Evolutionary conservation across 2,329 filamentous ascomycete species (phyloP), one percentile per base, ranked within the genome.

Genomic region (Dactylonectria macrodidyma): DNA sequence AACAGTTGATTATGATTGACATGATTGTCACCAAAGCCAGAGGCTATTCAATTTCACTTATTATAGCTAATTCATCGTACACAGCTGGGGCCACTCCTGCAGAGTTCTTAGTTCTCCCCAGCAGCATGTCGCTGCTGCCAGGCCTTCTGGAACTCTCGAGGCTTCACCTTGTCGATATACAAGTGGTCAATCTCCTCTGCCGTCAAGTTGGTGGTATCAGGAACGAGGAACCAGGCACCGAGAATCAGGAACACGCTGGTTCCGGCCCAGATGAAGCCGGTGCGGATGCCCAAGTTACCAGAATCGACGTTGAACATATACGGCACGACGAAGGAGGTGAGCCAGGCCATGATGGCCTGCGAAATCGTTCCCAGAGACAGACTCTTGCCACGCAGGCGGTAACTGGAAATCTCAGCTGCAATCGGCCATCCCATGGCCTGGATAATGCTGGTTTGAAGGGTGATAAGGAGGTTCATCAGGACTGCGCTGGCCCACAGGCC

Each of bases 261-360:
- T 46, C 57, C 62, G 1, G 62, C 62, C 62, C 62, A 65, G 12
- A 65, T 57, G 24, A 65, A 65, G 10, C 57, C 62, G 19, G 57
- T 65, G 16, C 62, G 62, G 34, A 65, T 56, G 2, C 62, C 62
- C n/a, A 65, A 19, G 34, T 65, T 60, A 5, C 62, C 62, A 1
- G 62, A 57, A 26, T 65, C 62, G 26, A 65, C 57, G 12, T 65
- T 65, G 33, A 60, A 65, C 62, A 65, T 65, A 22, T 65, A 65
- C 12, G 62, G 62, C 6, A 65, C 50, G 8, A 65, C 34, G 14
- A 65, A 65, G 24, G 48, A 47, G 1, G 62, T 65, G n/a, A 65
- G 22, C 62, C 62, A 65, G 19, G 62, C 56, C n/a, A 51, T 55
- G 3, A 65, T 33, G 0, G 62, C 62, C 19, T 65, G 62, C 2